phyloP scores from a whole-genome alignment of 495 filamentous ascomycete species.

The Acidomyces sp. region DNA sequence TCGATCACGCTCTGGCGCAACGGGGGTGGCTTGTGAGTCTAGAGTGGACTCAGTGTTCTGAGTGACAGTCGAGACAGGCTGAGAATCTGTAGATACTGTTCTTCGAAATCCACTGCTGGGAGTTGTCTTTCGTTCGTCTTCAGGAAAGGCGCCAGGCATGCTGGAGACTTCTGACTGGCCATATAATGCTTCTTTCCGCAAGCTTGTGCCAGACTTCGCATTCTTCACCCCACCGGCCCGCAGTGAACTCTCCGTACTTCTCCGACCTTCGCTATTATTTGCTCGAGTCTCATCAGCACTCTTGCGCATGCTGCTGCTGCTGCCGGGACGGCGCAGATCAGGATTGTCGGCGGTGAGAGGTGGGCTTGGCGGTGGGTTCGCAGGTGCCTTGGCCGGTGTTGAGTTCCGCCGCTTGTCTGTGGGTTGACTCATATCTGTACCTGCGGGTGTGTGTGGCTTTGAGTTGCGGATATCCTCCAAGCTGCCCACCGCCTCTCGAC shows the following conservation, averaged over 20 bases:
- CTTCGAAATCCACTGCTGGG: constrained; percentile 17
- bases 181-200: constrained; percentile 18
- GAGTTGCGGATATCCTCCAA: constrained; percentile 40
- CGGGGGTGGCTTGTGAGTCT: constrained; percentile 53
- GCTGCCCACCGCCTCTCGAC: constrained; percentile 62
- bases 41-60: constrained; percentile 32
- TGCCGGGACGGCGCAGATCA: constrained; percentile 36
- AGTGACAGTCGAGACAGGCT: constrained; percentile 9
- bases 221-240: constrained; percentile 9
- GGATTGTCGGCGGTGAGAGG: constrained; percentile 46
- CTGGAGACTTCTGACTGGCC: constrained; percentile 17
- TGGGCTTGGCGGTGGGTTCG: constrained; percentile 45
- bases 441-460: constrained; percentile 60
- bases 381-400: constrained; percentile 8
- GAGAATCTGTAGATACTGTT: constrained; percentile 14
- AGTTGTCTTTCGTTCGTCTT: constrained; percentile 15
- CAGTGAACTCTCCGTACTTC: constrained; percentile 26
- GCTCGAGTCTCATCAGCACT: constrained; percentile 28
- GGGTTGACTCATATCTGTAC: constrained; percentile 52
- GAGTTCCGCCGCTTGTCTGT: constrained; percentile 28
- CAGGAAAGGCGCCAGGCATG: constrained; percentile 17
- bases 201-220: constrained; percentile 23
- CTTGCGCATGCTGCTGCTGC: constrained; percentile 29
- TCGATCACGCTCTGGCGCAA: constrained; percentile 51
- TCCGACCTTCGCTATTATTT: constrained; percentile 30